phyloP scores from a whole-genome alignment of 2,329 filamentous ascomycete species.

The Ophiostoma triangulosporum region DNA sequence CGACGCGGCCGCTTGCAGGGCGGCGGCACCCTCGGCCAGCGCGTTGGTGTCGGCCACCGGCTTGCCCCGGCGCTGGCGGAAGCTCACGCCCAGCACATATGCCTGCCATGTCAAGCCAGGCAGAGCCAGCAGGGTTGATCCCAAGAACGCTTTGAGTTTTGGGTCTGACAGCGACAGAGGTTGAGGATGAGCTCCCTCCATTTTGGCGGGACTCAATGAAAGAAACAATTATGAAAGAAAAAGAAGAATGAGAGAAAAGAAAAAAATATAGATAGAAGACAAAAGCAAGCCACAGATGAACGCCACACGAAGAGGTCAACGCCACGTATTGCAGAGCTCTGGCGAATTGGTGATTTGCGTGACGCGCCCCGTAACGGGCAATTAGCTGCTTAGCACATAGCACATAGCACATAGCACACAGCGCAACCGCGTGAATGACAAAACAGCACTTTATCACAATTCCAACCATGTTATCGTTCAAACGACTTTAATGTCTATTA shows the following conservation, averaged over 20 bases:
- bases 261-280: not conserved
- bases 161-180: not conserved
- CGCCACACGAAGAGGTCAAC: not conserved
- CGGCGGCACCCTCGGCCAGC: slow-evolving; percentile 3
- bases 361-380: not conserved
- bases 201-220: not conserved
- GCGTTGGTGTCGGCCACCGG: slow-evolving; percentile 6
- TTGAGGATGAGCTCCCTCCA: not conserved
- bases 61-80: slow-evolving; percentile 11
- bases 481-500: not conserved
- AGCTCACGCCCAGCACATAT: slow-evolving; percentile 12
- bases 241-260: not conserved
- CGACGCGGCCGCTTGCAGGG: not conserved
- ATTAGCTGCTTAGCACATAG: too few species aligned
- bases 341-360: not conserved
- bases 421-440: too few species aligned
- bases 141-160: slow-evolving; percentile 11
- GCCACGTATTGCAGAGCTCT: not conserved
- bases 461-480: not conserved
- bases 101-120: slow-evolving; percentile 13
- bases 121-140: slow-evolving; percentile 13
- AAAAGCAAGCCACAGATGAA: not conserved
- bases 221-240: not conserved
- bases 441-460: too few species aligned
- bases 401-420: too few species aligned